phyloP scores from a whole-genome alignment of 257 asterid species.

The Solanum corneliomulleri region DNA sequence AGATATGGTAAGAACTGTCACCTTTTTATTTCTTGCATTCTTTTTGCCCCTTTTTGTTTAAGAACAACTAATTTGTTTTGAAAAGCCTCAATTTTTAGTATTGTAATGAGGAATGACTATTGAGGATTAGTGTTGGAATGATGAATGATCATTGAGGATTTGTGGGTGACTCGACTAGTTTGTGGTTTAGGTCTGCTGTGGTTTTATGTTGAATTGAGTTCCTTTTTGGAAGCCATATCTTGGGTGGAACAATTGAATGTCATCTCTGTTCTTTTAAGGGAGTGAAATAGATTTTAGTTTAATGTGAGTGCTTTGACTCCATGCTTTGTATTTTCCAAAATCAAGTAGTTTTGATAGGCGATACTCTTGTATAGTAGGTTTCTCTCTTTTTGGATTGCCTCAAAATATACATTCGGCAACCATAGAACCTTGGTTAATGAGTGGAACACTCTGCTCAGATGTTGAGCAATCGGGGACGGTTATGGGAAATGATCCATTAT shows the following conservation, averaged over 20 bases:
- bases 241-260: background rate
- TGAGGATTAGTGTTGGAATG: background rate
- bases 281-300: background rate
- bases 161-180: background rate
- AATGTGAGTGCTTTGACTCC: too few species aligned
- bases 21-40: background rate
- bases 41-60: background rate
- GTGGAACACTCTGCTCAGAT: background rate
- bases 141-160: background rate
- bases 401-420: background rate
- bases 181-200: background rate
- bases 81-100: background rate
- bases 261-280: background rate
- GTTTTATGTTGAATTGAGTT: background rate
- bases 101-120: background rate
- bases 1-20: constrained; percentile 47
- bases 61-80: background rate
- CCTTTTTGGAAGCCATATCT: background rate
- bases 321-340: background rate
- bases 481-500: background rate
- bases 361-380: background rate
- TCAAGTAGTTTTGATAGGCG: background rate
- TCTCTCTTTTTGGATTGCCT: background rate
- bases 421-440: background rate
- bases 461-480: background rate